phyloP scores from a whole-genome alignment of 1,139 yeast species.

The Suhomyces bribrorum region DNA sequence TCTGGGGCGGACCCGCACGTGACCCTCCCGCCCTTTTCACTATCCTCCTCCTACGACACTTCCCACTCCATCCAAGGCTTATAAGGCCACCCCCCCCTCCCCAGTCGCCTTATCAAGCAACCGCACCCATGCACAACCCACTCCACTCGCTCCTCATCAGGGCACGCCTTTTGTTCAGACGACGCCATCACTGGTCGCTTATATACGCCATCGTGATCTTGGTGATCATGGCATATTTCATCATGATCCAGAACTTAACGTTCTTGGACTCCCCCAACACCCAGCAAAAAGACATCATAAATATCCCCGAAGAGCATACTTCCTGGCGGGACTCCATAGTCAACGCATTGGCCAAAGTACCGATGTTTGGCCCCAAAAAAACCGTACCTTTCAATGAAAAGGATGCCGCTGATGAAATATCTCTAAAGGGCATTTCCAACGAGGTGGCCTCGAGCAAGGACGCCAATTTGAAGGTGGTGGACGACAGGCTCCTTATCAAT shows the following conservation, averaged over 20 bases:
- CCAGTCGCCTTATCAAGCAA: too few relatives aligned
- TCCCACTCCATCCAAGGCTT: too few relatives aligned
- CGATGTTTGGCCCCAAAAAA: conserved; percentile 12
- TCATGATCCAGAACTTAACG: conserved; percentile 9
- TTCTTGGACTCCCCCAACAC: conserved; percentile 1
- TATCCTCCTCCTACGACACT: too few relatives aligned
- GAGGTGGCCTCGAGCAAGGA: not conserved
- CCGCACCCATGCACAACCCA: conserved; percentile 8
- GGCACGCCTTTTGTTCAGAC: conserved; percentile 10
- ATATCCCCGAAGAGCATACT: conserved; percentile 9
- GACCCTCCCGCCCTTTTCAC: not conserved
- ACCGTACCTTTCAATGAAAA: conserved; percentile 24
- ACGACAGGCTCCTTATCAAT: not conserved
- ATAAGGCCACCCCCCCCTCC: too few relatives aligned
- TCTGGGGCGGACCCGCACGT: too few relatives aligned
- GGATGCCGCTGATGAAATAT: conserved; percentile 15
- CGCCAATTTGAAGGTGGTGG: not conserved
- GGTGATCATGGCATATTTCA: conserved; percentile 9
- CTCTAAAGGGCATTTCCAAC: too few relatives aligned
- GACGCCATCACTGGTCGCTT: conserved; percentile 12
- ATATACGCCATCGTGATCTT: conserved; percentile 7
- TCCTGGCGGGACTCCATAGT: conserved; percentile 5
- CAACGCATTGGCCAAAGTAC: conserved; percentile 3
- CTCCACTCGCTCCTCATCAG: conserved; percentile 7
- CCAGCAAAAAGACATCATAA: conserved; percentile 5